phyloP scores from a whole-genome alignment of 2,329 filamentous ascomycete species.

The Xylariales sp. region DNA sequence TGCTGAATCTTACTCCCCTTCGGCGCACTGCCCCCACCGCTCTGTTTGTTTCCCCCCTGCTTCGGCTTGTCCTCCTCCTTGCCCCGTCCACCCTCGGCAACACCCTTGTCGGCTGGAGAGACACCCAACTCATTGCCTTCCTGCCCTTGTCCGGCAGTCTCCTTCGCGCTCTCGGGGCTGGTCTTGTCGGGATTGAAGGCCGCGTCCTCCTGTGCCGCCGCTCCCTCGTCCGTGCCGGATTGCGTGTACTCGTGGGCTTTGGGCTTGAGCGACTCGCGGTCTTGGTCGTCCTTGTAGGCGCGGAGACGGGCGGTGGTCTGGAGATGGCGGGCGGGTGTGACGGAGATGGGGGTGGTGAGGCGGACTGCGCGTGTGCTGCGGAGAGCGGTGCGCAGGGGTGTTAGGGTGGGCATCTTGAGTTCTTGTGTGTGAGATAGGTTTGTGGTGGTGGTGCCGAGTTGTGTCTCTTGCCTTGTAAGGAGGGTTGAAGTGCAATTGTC shows the following conservation, averaged over 20 bases:
- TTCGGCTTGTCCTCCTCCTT: conserved; percentile 26
- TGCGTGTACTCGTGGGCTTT: conserved; percentile 63
- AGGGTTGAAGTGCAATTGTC: too few relatives aligned
- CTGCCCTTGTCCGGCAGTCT: conserved; percentile 28
- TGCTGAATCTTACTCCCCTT: conserved; percentile 25
- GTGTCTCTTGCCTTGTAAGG: too few relatives aligned
- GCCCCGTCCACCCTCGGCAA: conserved; percentile 27
- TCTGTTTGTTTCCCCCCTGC: conserved; percentile 27
- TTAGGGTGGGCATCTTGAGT: conserved; percentile 15
- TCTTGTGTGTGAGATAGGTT: too few relatives aligned
- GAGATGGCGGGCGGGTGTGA: conserved; percentile 21
- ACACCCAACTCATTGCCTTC: conserved; percentile 29
- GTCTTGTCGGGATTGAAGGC: conserved; percentile 69
- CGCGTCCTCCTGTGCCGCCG: conserved; percentile 49
- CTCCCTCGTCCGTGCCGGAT: conserved; percentile 59
- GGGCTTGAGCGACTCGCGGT: conserved; percentile 61
- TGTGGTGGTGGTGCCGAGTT: too few relatives aligned
- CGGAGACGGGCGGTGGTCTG: conserved; percentile 25
- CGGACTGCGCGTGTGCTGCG: conserved; percentile 10
- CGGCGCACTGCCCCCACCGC: conserved; percentile 16
- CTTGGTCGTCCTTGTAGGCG: conserved; percentile 46
- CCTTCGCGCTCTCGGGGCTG: conserved; percentile 56
- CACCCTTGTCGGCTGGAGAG: conserved; percentile 40
- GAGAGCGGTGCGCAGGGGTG: conserved; percentile 16
- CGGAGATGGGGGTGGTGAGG: conserved; percentile 5